A percentile compares a stretch with the other conserved stretches of the same genome.
Conservation (phyloP, 768 basidiomycete species). For the Lenzites betulinus region DNA sequence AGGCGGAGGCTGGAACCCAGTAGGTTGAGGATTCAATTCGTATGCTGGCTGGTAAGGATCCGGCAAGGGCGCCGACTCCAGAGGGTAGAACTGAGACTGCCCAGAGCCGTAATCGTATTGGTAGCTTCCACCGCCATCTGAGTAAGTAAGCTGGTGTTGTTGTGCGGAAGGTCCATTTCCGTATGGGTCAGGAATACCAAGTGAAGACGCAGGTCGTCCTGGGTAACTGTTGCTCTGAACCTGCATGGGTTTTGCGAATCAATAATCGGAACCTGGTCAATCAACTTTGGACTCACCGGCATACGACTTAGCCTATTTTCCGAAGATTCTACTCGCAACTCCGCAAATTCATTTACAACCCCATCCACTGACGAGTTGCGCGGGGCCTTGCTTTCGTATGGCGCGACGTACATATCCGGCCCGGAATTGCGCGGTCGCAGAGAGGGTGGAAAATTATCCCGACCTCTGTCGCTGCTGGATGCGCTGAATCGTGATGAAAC, state of each 20-base stretch:
- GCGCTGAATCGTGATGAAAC: slow-evolving; percentile 18
- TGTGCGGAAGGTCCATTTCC: slow-evolving; percentile 11
- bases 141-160: slow-evolving; percentile 41
- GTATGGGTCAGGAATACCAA: slow-evolving; percentile 29
- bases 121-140: slow-evolving; percentile 34
- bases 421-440: slow-evolving; percentile 63
- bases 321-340: slow-evolving; percentile 51
- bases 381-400: slow-evolving; percentile 60
- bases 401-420: slow-evolving; percentile 71
- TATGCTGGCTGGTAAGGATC: slow-evolving; percentile 49
- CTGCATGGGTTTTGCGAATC: background rate
- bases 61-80: slow-evolving; percentile 34
- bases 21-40: slow-evolving; percentile 41
- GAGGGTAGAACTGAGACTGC: slow-evolving; percentile 31
- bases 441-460: slow-evolving; percentile 61
- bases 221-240: slow-evolving; percentile 12
- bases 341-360: slow-evolving; percentile 64
- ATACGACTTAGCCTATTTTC: slow-evolving; percentile 23
- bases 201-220: slow-evolving; percentile 34
- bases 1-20: slow-evolving; percentile 38
- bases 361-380: slow-evolving; percentile 45
- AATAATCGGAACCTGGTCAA: background rate
- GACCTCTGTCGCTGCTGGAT: slow-evolving; percentile 33
- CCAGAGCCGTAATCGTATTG: slow-evolving; percentile 44
- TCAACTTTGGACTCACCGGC: slow-evolving; percentile 21